A percentile compares a stretch with the other conserved stretches of the same genome.
Conservation (phyloP, 106 monocot genomes). For the Posidonia australis region DNA sequence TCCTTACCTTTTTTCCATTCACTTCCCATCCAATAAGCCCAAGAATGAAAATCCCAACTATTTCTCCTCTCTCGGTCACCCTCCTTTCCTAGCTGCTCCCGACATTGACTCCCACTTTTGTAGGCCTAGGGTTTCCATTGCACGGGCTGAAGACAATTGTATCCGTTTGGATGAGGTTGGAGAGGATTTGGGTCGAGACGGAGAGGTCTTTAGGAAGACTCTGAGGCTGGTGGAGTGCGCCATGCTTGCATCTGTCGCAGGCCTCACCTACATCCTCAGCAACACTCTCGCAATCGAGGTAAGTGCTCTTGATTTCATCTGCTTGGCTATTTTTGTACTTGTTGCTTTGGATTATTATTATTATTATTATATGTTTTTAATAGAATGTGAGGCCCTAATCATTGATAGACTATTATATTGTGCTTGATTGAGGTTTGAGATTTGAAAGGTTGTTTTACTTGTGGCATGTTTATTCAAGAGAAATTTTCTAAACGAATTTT, state of each 20-base stretch:
- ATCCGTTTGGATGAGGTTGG: neutral
- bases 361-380: too few relatives aligned
- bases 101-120: neutral
- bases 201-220: slow-evolving; percentile 54
- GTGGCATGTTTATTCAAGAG: too few relatives aligned
- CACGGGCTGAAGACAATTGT: neutral
- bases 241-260: slow-evolving; percentile 86
- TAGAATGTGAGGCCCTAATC: too few relatives aligned
- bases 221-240: slow-evolving; percentile 93
- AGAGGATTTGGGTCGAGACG: slow-evolving; percentile 38
- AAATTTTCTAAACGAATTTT: too few relatives aligned
- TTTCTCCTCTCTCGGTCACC: neutral
- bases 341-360: too few relatives aligned
- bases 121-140: slow-evolving; percentile 2
- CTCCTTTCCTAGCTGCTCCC: neutral
- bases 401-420: too few relatives aligned
- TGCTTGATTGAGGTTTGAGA: too few relatives aligned
- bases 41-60: neutral
- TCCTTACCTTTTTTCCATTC: too few relatives aligned
- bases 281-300: slow-evolving; percentile 91
- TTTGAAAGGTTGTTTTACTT: too few relatives aligned
- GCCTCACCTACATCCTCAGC: slow-evolving; percentile 80
- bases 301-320: neutral
- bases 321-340: too few relatives aligned
- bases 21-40: neutral